These are phyloP conservation scores for Agaricus bisporus DNA, from an alignment of 768 basidiomycete species.

Conservation along the genomic window DNA sequence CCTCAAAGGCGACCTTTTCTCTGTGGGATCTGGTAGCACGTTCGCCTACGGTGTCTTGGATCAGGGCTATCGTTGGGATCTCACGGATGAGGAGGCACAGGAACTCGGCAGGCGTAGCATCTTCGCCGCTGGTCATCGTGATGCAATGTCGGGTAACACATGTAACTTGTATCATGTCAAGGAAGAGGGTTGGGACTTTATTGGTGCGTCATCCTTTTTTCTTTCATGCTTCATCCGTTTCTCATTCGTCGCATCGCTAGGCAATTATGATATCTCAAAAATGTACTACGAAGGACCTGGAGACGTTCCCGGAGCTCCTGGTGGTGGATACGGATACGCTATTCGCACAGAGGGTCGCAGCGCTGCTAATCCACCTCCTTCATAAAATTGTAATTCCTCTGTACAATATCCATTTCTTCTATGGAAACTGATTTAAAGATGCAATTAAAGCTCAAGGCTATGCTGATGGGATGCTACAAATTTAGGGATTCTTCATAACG, in stretches of 20 bases:
- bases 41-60: slow-evolving; percentile 99
- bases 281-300: slow-evolving; percentile 89
- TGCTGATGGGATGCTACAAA: neutral
- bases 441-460: neutral
- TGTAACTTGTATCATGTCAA: slow-evolving; percentile 96
- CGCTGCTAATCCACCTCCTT: slow-evolving; percentile 44
- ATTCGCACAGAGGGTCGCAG: slow-evolving; percentile 54
- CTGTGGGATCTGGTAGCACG: slow-evolving; percentile 96
- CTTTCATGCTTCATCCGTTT: neutral
- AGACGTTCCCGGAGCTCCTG: slow-evolving; percentile 53
- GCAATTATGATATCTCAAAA: slow-evolving; percentile 87
- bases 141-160: slow-evolving; percentile 94
- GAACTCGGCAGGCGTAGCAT: slow-evolving; percentile 92
- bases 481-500: slow-evolving; percentile 30
- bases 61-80: slow-evolving; percentile 91
- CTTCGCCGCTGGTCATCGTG: slow-evolving; percentile 94
- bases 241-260: slow-evolving; percentile 33
- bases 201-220: slow-evolving; percentile 50
- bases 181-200: slow-evolving; percentile 93
- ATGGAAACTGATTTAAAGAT: neutral
- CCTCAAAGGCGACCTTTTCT: slow-evolving; percentile 95
- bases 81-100: slow-evolving; percentile 89
- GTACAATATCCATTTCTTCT: slow-evolving; percentile 12
- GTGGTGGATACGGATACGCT: slow-evolving; percentile 78
- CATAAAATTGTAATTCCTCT: slow-evolving; percentile 18